Base-by-base conservation (phyloP, 1,139 yeast genomes). In the Meyerozyma smithsonii region DNA sequence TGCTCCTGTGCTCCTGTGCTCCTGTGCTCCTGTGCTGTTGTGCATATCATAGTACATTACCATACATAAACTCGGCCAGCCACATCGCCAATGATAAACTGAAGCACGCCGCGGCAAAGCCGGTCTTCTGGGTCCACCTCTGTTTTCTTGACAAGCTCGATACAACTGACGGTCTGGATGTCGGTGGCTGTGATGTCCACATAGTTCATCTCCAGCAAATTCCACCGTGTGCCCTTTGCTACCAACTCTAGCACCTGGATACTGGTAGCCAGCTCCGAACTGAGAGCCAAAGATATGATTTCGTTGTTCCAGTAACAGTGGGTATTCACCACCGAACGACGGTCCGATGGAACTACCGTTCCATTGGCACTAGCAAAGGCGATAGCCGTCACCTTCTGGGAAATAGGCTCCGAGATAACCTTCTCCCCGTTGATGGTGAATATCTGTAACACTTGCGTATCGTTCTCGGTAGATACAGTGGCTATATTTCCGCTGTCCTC, bases 401-500 rank as follows among this genome's bases (percentile, higher is more conserved):
- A 4, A n/a, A 30, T 11, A 20, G 4, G 21, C 21, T 30, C n/a
- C 15, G 26, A 46, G 19, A 57, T 46, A 1, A 21, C 39, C 15
- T 38, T 32, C 5, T 69, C 70, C 0, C 88, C 88, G 56, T 84
- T 83, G 19, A 82, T 55, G 4, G 78, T 78, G 54, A 55, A 76
- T 0, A 82, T 35, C 0, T 49, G 46, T 12, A 82, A 43, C 0
- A 42, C 36, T 11, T 59, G 54, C 4, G 42, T 24, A 14, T 45
- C 46, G 18, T 40, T 46, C 8, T 51, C 35, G 15, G 45, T 41
- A 43, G 58, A 50, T 1, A 72, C 48, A 0, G 71, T 55, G 3
- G 72, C 74, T 32, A 83, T 67, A 39, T 67, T 65, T 0, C 87
- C 89, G 0, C 77, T 62, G 41, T 76, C 78, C 47, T 74, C 69